These are phyloP conservation scores for Volutella citrinella DNA, from an alignment of 2,329 filamentous ascomycete genomes.

Conservation along the genomic window DNA sequence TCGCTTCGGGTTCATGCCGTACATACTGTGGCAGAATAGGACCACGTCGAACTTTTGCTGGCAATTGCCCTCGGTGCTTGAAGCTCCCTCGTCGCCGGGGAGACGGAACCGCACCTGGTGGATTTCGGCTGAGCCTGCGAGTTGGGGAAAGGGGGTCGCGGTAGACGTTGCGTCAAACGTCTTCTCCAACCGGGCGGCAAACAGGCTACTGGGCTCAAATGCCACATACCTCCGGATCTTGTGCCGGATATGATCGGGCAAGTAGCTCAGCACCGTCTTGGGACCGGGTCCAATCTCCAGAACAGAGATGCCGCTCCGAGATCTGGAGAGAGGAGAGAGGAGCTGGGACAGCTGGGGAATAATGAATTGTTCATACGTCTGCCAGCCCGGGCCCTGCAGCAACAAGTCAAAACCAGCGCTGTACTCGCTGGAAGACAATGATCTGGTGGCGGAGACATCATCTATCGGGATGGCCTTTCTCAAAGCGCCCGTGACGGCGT, in stretches of 20 bases:
- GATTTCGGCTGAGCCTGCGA: conserved; percentile 39
- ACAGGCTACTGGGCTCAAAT: conserved; percentile 50
- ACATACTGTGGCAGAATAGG: conserved; percentile 64
- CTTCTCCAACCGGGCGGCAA: conserved; percentile 41
- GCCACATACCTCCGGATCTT: conserved; percentile 51
- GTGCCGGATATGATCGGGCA: conserved; percentile 40
- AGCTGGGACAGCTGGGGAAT: conserved; percentile 45
- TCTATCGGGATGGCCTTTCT: conserved; percentile 26
- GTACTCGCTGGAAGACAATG: conserved; percentile 48
- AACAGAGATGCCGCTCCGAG: conserved; percentile 43
- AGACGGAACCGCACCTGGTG: conserved; percentile 35
- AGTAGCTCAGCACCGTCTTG: conserved; percentile 47
- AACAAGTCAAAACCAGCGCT: conserved; percentile 45
- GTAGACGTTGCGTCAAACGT: conserved; percentile 32
- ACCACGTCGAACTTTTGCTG: conserved; percentile 50
- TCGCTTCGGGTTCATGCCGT: conserved; percentile 52
- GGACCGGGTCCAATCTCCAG: conserved; percentile 61
- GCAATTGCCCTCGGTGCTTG: conserved; percentile 15
- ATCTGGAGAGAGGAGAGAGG: conserved; percentile 39
- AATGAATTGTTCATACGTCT: conserved; percentile 49
- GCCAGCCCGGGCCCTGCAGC: conserved; percentile 29
- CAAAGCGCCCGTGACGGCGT: conserved; percentile 40
- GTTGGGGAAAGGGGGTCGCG: conserved; percentile 37
- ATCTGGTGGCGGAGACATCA: conserved; percentile 23
- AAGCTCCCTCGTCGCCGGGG: conserved; percentile 19